Percentiles rank a stretch among this genome's conserved stretches.
These are phyloP conservation scores for Plasmodium berghei DNA, from an alignment of 169 alveolate genomes.

Conservation along the genomic window DNA sequence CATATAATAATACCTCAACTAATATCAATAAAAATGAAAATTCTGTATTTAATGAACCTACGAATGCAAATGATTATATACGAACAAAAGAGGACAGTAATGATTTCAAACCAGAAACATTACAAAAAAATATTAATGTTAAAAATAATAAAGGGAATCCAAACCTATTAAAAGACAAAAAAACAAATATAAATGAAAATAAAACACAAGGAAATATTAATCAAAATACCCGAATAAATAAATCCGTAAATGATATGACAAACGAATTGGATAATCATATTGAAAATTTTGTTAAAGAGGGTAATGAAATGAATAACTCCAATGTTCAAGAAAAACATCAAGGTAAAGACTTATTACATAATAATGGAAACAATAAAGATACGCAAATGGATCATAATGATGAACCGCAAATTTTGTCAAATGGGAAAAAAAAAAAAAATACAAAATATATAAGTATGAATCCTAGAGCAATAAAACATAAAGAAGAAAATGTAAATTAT, in stretches of 20 bases:
- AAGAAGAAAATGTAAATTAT: slow-evolving; percentile 6
- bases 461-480: slow-evolving; percentile 6
- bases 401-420: neutral
- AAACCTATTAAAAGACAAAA: neutral
- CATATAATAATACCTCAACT: slow-evolving; percentile 4
- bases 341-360: slow-evolving; percentile 9
- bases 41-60: slow-evolving; percentile 12
- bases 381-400: too few relatives aligned
- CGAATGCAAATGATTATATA: slow-evolving; percentile 8
- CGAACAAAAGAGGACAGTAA: slow-evolving; percentile 15
- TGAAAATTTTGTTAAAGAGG: neutral
- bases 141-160: slow-evolving; percentile 12
- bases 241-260: slow-evolving; percentile 4
- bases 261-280: slow-evolving; percentile 12
- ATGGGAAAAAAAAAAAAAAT: slow-evolving; percentile 5
- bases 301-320: slow-evolving; percentile 16
- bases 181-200: slow-evolving; percentile 10
- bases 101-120: slow-evolving; percentile 4
- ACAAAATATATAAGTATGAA: neutral
- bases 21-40: slow-evolving; percentile 4
- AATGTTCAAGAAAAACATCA: neutral
- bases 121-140: slow-evolving; percentile 22
- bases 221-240: slow-evolving; percentile 1
- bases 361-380: neutral
- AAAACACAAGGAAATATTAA: slow-evolving; percentile 7